Evolutionary conservation across 2,329 filamentous ascomycete species (phyloP), one percentile per base, ranked within the genome.

Genomic region (Fusarium poae): DNA sequence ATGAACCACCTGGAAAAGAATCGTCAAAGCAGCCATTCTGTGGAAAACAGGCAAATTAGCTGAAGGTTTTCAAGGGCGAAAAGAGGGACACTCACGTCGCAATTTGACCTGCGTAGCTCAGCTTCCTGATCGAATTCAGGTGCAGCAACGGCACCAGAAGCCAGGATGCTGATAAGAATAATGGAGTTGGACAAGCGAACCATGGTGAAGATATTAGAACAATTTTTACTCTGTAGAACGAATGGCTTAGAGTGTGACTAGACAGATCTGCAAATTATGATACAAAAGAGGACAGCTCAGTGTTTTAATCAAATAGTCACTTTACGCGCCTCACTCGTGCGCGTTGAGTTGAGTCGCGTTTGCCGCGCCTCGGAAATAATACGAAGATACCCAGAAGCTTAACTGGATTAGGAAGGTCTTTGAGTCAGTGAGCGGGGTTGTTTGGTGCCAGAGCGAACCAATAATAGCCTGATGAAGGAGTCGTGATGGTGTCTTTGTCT

Each of bases 31-130:
- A 62, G 3, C 18, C 39, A 18, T 62, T 62, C 57, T 62, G 1
- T 18, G 23, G 11, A 6, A 3, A 3, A 20, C 2, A 0, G 4
- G 4, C 1, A 0, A 5, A 9, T 62, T 13, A 62, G 46, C 7
- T 16, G 0, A 0, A 0, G 0, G 1, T 7, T 4, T 16, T 13
- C 6, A 1, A 11, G 1, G 5, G 4, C 5, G 13, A 2, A 8
- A 13, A 12, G 1, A 0, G 1, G n/a, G 0, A 5, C 21, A 27
- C 44, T 39, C 27, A 23, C 56, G n/a, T 61, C 44, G 5, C 56
- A 62, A 2, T 62, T 43, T 30, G 58, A 61, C 5, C 60, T 62
- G 27, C 39, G 45, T 1, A 29, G 2, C 13, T 62, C 56, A 10
- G 45, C 58, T 0, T 43, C 56, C 23, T 62, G 32, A 1, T 61